Percentiles rank a stretch among this genome's conserved stretches.
phyloP scores from a whole-genome alignment of 2,329 filamentous ascomycete genomes.

The Diaporthe helianthi region DNA sequence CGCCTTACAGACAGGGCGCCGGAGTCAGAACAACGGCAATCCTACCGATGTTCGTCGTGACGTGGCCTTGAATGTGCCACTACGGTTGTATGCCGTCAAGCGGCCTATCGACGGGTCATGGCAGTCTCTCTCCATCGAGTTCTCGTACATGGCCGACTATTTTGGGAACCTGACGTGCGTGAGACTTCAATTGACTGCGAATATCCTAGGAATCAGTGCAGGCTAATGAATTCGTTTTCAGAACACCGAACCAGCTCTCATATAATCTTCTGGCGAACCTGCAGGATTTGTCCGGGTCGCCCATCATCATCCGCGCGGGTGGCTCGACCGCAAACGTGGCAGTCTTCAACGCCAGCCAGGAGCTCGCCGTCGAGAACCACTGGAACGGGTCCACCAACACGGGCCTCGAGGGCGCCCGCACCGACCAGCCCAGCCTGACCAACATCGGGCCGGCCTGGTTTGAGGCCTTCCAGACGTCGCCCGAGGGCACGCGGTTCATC shows the following conservation, averaged over 20 bases:
- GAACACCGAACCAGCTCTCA: slow-evolving; percentile 19
- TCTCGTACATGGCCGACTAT: slow-evolving; percentile 27
- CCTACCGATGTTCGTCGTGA: background rate
- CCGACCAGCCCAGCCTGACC: slow-evolving; percentile 21
- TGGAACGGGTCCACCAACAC: slow-evolving; percentile 18
- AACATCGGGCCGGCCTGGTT: slow-evolving; percentile 29
- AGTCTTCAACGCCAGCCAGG: slow-evolving; percentile 22
- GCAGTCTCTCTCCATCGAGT: slow-evolving; percentile 24
- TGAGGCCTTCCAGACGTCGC: slow-evolving; percentile 18
- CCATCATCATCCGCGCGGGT: slow-evolving; percentile 35
- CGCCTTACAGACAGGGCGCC: slow-evolving; percentile 30
- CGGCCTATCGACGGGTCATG: slow-evolving; percentile 15
- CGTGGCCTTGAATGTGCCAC: background rate
- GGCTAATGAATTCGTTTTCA: background rate
- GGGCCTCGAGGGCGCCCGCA: slow-evolving; percentile 3
- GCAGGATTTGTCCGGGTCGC: background rate
- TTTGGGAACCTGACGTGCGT: slow-evolving; percentile 23
- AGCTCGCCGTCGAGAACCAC: slow-evolving; percentile 9
- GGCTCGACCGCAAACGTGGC: slow-evolving; percentile 30
- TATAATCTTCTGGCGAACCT: slow-evolving; percentile 17
- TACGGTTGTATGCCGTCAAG: background rate
- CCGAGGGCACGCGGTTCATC: slow-evolving; percentile 21
- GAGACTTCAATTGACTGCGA: background rate
- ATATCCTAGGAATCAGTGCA: too few relatives aligned
- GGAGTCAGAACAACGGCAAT: background rate